These are phyloP conservation scores for Microbotryum lychnidis-dioicae DNA, from an alignment of 1,284 basidiomycete genomes.

Conservation along the genomic window DNA sequence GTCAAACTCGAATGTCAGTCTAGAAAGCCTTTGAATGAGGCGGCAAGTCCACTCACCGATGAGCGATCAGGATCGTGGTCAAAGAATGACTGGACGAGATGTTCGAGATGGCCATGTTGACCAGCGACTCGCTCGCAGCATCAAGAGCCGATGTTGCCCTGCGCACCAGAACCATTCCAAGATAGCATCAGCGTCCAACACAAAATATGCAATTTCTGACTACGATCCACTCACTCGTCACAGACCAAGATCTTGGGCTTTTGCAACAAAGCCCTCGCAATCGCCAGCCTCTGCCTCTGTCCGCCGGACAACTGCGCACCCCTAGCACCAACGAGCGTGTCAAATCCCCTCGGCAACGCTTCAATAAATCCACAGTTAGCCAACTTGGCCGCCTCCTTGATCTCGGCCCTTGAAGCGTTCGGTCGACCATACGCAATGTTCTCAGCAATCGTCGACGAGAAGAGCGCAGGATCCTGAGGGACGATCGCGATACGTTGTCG, in stretches of 20 bases:
- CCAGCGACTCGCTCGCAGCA: conserved; percentile 69
- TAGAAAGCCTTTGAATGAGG: conserved; percentile 36
- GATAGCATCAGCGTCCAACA: background rate
- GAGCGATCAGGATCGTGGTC: conserved; percentile 81
- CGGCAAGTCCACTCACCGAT: conserved; percentile 45
- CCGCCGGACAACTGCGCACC: conserved; percentile 35
- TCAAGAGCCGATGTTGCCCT: conserved; percentile 66
- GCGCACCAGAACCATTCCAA: background rate
- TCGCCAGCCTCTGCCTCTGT: conserved; percentile 47
- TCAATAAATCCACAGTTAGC: conserved; percentile 89
- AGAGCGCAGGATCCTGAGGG: conserved; percentile 51
- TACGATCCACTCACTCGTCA: conserved; percentile 41
- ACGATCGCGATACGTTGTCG: conserved; percentile 77
- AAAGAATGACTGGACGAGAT: conserved; percentile 67
- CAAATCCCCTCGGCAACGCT: conserved; percentile 76
- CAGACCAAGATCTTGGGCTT: conserved; percentile 46
- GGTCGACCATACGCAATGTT: conserved; percentile 70
- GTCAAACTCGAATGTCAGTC: background rate
- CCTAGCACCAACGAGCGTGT: conserved; percentile 51
- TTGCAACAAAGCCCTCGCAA: conserved; percentile 45
- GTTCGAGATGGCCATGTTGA: conserved; percentile 84
- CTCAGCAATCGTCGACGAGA: conserved; percentile 32
- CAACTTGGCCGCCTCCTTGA: conserved; percentile 75
- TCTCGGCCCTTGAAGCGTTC: conserved; percentile 64
- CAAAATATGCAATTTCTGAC: background rate